Evolutionary conservation across 345 rosid genomes (phyloP).

Genomic region (Brassica incana): DNA sequence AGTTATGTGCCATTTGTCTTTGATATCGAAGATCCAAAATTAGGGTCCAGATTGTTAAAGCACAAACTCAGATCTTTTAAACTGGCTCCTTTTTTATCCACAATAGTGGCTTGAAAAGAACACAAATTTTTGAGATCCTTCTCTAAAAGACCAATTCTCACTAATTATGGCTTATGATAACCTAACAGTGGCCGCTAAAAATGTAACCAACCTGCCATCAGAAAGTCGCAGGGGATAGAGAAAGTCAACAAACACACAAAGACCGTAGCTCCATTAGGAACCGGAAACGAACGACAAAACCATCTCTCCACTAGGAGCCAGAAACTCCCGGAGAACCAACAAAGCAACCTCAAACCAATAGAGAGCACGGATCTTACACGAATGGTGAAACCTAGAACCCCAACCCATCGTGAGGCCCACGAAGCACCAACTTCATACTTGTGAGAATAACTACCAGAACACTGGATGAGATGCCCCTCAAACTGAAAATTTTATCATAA

Average conservation of each 20-base stretch:
- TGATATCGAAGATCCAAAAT: too few species aligned
- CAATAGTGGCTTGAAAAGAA: too few species aligned
- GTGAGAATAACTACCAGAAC: too few species aligned
- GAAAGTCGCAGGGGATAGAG: neutral
- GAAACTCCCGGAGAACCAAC: neutral
- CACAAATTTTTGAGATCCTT: too few species aligned
- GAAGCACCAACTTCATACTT: neutral
- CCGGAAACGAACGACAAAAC: neutral
- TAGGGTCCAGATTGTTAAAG: too few species aligned
- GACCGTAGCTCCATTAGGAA: neutral
- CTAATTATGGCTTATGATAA: too few species aligned
- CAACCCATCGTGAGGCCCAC: neutral
- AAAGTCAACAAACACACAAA: neutral
- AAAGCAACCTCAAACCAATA: neutral
- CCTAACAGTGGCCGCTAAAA: neutral
- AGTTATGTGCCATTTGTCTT: too few species aligned
- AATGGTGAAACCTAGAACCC: neutral
- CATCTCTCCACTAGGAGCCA: neutral
- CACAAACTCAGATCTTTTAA: too few species aligned
- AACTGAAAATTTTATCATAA: too few species aligned
- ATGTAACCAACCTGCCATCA: neutral
- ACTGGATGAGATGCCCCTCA: too few species aligned
- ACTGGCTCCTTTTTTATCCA: too few species aligned
- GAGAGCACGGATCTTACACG: neutral
- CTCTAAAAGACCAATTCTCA: too few species aligned